phyloP scores from a whole-genome alignment of 805 yeast genomes.

The Lipomyces orientalis region DNA sequence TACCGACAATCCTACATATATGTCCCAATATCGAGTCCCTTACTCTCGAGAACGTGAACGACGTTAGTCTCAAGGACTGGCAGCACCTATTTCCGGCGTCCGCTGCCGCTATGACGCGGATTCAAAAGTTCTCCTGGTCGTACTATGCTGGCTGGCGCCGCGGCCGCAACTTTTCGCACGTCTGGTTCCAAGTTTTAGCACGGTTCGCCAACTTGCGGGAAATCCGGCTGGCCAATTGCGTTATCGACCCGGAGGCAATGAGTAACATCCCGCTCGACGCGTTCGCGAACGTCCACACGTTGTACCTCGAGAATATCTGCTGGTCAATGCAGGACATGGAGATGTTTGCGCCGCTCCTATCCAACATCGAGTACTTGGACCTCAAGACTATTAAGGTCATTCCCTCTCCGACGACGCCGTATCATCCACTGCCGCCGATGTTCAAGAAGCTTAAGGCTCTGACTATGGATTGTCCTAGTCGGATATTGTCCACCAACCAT shows the following conservation, averaged over 20 bases:
- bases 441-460: constrained; percentile 26
- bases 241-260: constrained; percentile 26
- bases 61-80: constrained; percentile 31
- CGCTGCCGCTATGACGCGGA: constrained; percentile 24
- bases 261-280: constrained; percentile 12
- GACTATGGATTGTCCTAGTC: constrained; percentile 35
- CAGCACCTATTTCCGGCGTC: constrained; percentile 34
- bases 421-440: constrained; percentile 36
- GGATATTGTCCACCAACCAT: constrained; percentile 34
- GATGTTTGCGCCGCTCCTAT: constrained; percentile 27
- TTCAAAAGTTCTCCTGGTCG: constrained; percentile 29
- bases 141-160: constrained; percentile 39
- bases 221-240: constrained; percentile 33
- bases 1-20: constrained; percentile 36
- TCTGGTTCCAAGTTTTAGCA: constrained; percentile 29
- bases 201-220: constrained; percentile 24
- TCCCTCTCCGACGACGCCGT: constrained; percentile 30
- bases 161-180: constrained; percentile 35
- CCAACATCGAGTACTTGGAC: constrained; percentile 26
- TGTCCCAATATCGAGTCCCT: constrained; percentile 35
- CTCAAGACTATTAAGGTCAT: constrained; percentile 34
- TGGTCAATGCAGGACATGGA: constrained; percentile 33
- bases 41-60: constrained; percentile 34
- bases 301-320: constrained; percentile 33
- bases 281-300: constrained; percentile 17